These are phyloP conservation scores for Aspergillus biplanus DNA, from an alignment of 495 filamentous ascomycete genomes.

Conservation along the genomic window DNA sequence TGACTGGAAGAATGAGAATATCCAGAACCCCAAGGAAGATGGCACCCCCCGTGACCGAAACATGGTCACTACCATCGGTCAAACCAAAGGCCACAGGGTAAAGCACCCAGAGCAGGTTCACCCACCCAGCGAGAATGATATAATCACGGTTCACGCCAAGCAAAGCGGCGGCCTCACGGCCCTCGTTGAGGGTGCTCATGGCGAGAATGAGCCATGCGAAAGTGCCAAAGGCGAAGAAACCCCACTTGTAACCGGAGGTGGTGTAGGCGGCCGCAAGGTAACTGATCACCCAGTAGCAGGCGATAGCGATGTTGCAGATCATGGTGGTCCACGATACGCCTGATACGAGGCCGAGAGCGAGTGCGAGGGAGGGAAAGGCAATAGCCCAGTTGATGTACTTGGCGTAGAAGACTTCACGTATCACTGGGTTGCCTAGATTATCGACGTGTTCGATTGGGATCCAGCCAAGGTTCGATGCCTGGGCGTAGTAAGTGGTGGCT, in stretches of 20 bases:
- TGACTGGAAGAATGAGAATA: slow-evolving; percentile 60
- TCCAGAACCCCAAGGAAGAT: slow-evolving; percentile 74
- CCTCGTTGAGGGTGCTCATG: slow-evolving; percentile 55
- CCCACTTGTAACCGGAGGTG: slow-evolving; percentile 60
- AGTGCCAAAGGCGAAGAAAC: slow-evolving; percentile 67
- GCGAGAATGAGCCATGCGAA: slow-evolving; percentile 61
- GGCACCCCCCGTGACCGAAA: slow-evolving; percentile 63
- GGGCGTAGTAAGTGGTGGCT: slow-evolving; percentile 68
- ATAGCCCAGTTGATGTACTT: slow-evolving; percentile 70
- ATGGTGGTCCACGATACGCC: slow-evolving; percentile 69
- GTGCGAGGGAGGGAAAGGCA: slow-evolving; percentile 55
- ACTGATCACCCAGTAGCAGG: slow-evolving; percentile 65
- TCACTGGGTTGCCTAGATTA: slow-evolving; percentile 43
- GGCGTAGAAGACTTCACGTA: slow-evolving; percentile 71
- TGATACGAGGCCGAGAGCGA: slow-evolving; percentile 65
- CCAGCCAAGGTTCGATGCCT: slow-evolving; percentile 70
- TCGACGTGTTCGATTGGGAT: slow-evolving; percentile 55
- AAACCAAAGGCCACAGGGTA: slow-evolving; percentile 74
- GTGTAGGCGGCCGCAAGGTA: slow-evolving; percentile 66
- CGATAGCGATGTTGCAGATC: slow-evolving; percentile 61
- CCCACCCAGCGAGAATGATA: slow-evolving; percentile 52
- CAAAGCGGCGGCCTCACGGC: slow-evolving; percentile 54
- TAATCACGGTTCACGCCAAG: slow-evolving; percentile 59
- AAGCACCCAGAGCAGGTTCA: slow-evolving; percentile 58
- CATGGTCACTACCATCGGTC: slow-evolving; percentile 68